Base-by-base conservation (phyloP, 2,329 filamentous ascomycete species). In the Exutisphaerella laricina region DNA sequence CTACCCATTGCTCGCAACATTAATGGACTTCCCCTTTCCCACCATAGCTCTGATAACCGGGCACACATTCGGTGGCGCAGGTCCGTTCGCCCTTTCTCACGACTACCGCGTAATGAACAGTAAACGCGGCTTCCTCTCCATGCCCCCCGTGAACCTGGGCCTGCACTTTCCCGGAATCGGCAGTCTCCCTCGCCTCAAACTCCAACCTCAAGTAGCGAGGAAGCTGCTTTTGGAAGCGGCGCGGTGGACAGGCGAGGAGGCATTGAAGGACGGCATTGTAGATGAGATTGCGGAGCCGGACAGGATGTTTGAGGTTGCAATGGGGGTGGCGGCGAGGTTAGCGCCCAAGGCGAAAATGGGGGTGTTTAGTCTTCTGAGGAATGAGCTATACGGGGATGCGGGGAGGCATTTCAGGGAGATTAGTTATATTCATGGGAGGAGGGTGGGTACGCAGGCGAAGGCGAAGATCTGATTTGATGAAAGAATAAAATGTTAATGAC, bases 211-310 rank as follows among this genome's bases (percentile, higher is more conserved):
- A 33, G 58, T 77, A n/a, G 73, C 74, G 10, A 60, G 73, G 4
- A 75, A 74, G 53, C 77, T 78, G 73, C 57, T 78, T 21, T 63
- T 77, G 3, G 74, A 78, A 54, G 75, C 73, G 13, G 70, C 78
- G 43, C 64, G 60, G 28, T 78, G 72, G 73, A 78, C 74, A 0
- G 73, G 71, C 0, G 64, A 69, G 46, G 66, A 73, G 45, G 74
- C 74, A 2, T 46, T 73, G 4, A 58, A 64, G 45, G 74, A 77
- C 56, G 74, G 74, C 0, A 71, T 78, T 43, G 74, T 78, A 4
- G 74, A 78, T 59, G 68, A 64, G 33, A 57, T 77, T 46, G 71
- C 70, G 3, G 62, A 67, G 43, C 73, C 73, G 4, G 70, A 67
- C 28, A 49, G 64, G 49, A 75, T 78, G 71, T 54, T 74, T 12